A percentile compares a stretch with the other conserved stretches of the same genome.
phyloP scores from a whole-genome alignment of 495 filamentous ascomycete genomes.

The Sordaria brevicollis region DNA sequence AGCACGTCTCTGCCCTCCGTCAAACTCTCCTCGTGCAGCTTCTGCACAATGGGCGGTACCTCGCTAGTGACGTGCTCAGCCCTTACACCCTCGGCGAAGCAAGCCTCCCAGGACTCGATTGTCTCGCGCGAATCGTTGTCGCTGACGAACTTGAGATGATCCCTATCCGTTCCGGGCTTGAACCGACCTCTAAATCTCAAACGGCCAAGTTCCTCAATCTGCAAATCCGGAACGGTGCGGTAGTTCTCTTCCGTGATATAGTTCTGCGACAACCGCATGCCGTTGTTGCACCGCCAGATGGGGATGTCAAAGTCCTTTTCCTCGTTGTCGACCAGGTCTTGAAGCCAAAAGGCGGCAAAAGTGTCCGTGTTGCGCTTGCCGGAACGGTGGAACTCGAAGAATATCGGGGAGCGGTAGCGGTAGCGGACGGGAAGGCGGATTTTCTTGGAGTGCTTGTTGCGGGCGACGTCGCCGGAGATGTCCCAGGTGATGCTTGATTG shows the following conservation, averaged over 20 bases:
- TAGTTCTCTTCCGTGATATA: conserved; percentile 71
- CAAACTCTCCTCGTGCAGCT: conserved; percentile 70
- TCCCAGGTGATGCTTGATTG: conserved; percentile 55
- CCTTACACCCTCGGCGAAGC: conserved; percentile 74
- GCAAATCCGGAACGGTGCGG: conserved; percentile 54
- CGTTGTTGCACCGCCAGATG: conserved; percentile 70
- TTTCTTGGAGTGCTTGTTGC: conserved; percentile 33
- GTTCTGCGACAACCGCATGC: conserved; percentile 73
- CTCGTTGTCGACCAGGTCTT: conserved; percentile 71
- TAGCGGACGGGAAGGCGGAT: conserved; percentile 79
- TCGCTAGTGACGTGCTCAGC: conserved; percentile 53
- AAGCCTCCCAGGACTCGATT: conserved; percentile 89
- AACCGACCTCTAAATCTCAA: conserved; percentile 70
- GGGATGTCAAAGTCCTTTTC: conserved; percentile 68
- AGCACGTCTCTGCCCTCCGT: conserved; percentile 71
- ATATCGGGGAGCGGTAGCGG: conserved; percentile 76
- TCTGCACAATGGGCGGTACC: conserved; percentile 52
- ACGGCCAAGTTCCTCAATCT: conserved; percentile 62
- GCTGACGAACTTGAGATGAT: conserved; percentile 71
- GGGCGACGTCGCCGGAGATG: conserved; percentile 38
- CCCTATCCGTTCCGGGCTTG: conserved; percentile 81
- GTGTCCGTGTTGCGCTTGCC: conserved; percentile 58
- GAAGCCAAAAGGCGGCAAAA: conserved; percentile 78
- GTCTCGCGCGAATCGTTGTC: conserved; percentile 89
- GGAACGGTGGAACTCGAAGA: conserved; percentile 71